Percentiles rank a stretch among this genome's conserved stretches.
These are phyloP conservation scores for Trametes sanguinea DNA, from an alignment of 768 basidiomycete genomes.

Conservation along the genomic window DNA sequence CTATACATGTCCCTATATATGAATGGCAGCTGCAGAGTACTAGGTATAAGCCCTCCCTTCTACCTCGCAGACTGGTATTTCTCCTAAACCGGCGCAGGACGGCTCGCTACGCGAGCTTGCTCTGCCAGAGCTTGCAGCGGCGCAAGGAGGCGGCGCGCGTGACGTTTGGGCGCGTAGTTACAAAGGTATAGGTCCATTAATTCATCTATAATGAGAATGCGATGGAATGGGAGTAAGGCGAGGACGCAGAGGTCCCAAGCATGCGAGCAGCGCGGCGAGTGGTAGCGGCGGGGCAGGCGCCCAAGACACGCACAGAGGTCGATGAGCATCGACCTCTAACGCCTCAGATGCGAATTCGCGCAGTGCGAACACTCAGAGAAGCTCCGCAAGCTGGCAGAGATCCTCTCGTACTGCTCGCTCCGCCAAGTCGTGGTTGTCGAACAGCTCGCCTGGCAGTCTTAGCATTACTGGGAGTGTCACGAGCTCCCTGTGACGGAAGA, in stretches of 20 bases:
- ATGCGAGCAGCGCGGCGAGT: no score
- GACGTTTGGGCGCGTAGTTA: not conserved
- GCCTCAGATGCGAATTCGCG: not conserved
- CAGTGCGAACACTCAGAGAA: slow-evolving; percentile 1
- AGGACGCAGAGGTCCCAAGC: no score
- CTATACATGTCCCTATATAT: no score
- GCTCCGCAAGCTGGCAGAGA: slow-evolving; percentile 1
- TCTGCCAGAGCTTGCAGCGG: not conserved
- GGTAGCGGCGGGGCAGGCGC: no score
- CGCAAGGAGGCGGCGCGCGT: not conserved
- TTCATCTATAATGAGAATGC: not conserved
- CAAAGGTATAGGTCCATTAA: not conserved
- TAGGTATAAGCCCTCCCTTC: no score
- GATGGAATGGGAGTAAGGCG: not conserved
- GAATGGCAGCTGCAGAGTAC: no score
- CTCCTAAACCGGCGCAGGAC: no score
- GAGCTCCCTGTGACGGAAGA: not conserved
- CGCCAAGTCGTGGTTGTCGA: slow-evolving; percentile 6
- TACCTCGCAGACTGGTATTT: no score
- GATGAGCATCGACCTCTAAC: not conserved
- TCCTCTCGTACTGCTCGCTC: slow-evolving; percentile 1
- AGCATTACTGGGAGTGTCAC: not conserved
- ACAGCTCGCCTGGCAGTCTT: slow-evolving; percentile 1
- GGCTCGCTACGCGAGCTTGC: no score
- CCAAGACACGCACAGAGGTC: no score